Conservation (phyloP, 768 basidiomycete species). For the Tulasnella sp. region DNA sequence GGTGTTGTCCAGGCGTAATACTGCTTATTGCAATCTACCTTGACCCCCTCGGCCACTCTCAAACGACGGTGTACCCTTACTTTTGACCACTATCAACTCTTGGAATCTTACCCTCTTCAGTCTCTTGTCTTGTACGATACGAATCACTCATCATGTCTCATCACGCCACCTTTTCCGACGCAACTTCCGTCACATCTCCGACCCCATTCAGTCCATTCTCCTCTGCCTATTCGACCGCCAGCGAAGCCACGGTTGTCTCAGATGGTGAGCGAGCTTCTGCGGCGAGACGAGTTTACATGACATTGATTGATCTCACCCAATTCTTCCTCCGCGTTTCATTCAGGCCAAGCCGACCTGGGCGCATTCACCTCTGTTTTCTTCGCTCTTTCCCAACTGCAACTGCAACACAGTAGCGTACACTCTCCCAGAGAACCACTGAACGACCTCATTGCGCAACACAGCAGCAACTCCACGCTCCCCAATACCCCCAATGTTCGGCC, state of each 20-base stretch:
- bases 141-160: neutral
- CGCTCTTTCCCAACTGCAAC: conserved; percentile 17
- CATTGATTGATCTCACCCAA: neutral
- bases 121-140: neutral
- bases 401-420: conserved; percentile 13
- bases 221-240: conserved; percentile 14
- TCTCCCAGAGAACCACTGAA: neutral
- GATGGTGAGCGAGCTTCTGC: conserved; percentile 7
- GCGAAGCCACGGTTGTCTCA: conserved; percentile 16
- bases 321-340: neutral
- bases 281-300: neutral
- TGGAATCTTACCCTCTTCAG: neutral
- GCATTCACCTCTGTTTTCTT: conserved; percentile 17
- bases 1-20: neutral
- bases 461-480: conserved; percentile 1
- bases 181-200: conserved; percentile 12
- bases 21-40: neutral
- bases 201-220: conserved; percentile 19
- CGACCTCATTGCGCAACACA: conserved; percentile 1
- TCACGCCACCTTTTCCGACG: conserved; percentile 10
- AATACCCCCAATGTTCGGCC: neutral
- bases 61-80: neutral
- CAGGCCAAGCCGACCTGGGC: conserved; percentile 18
- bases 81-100: neutral
- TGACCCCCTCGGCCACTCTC: neutral